Evolutionary conservation across 2,329 filamentous ascomycete species (phyloP), one percentile per base, ranked within the genome.

Genomic region (Talaromyces islandicus): DNA sequence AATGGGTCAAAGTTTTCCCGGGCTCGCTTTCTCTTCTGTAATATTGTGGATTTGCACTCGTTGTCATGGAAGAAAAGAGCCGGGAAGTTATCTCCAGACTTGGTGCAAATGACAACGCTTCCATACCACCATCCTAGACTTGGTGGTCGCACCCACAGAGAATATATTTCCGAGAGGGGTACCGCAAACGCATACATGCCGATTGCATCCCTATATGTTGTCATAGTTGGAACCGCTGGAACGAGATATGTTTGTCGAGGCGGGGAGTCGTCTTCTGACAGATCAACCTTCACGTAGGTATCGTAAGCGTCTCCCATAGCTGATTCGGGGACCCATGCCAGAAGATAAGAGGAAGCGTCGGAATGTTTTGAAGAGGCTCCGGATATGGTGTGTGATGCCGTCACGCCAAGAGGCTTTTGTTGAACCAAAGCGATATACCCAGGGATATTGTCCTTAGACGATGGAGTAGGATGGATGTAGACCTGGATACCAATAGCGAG

Each of bases 51-150:
- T 75, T 96, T 90, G 70, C 94, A 99, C 78, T 99, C 94, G 64
- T 87, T 92, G 70, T 99, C 94, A 73, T 99, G 94, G 77, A 99
- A 99, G 78, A 99, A 99, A 1, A 99, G 79, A 0, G 94, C 92
- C 0, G 94, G 94, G 66, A 97, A 96, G 71, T 90, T 94, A 71
- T 97, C 92, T 3, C 95, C 95, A 0, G 89, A 87, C 12, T 90
- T 83, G 1, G 90, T 91, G 72, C 99, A 99, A 78, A 99, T 91
- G 60, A 99, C 88, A 29, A 99, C 77, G 64, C 92, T 96, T 35
- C 94, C 94, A 73, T 95, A 97, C 94, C 94, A 99, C 95, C 94
- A 99, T 17, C 94, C 95, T 7, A 96, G 77, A 72, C 91, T 97
- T 5, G 94, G 95, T 3, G 93, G 93, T 1, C 94, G 86, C 43